These are phyloP conservation scores for Yarrowia hollandica DNA, from an alignment of 805 yeast species.

Conservation along the genomic window DNA sequence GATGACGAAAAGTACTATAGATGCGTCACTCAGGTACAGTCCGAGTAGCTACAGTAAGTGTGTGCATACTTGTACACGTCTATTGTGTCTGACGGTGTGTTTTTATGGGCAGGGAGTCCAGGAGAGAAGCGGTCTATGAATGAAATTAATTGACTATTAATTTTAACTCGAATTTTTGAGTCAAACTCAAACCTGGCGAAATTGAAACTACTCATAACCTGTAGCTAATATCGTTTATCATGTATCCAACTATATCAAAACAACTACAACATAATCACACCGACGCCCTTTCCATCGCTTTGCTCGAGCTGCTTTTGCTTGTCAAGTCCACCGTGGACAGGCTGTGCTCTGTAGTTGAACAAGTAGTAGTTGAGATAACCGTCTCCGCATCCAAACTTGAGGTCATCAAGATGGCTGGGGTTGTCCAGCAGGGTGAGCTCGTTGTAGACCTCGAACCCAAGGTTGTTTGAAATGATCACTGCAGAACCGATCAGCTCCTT, in stretches of 20 bases:
- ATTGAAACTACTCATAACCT: neutral
- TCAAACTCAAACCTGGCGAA: neutral
- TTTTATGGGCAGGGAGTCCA: too few relatives aligned
- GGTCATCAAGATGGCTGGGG: slow-evolving; percentile 71
- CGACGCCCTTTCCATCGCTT: slow-evolving; percentile 64
- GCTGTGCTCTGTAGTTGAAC: slow-evolving; percentile 84
- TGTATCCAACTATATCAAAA: neutral
- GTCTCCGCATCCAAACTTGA: slow-evolving; percentile 91
- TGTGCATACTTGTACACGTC: too few relatives aligned
- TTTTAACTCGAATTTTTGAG: too few relatives aligned
- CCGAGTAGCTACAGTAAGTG: too few relatives aligned
- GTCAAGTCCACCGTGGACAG: slow-evolving; percentile 77
- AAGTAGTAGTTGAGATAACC: slow-evolving; percentile 87
- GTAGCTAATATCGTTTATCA: too few relatives aligned
- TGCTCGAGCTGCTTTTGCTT: slow-evolving; percentile 48
- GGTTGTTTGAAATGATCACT: slow-evolving; percentile 65
- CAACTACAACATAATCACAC: slow-evolving; percentile 75
- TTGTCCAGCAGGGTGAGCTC: slow-evolving; percentile 92
- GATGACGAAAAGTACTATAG: neutral
- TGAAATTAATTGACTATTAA: too few relatives aligned
- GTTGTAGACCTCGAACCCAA: slow-evolving; percentile 85
- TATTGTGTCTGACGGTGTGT: too few relatives aligned
- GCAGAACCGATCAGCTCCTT: slow-evolving; percentile 67
- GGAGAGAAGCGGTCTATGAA: too few relatives aligned
- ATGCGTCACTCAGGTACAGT: neutral